These are phyloP conservation scores for Alternaria sp. DNA, from an alignment of 2,329 filamentous ascomycete genomes.

Conservation along the genomic window DNA sequence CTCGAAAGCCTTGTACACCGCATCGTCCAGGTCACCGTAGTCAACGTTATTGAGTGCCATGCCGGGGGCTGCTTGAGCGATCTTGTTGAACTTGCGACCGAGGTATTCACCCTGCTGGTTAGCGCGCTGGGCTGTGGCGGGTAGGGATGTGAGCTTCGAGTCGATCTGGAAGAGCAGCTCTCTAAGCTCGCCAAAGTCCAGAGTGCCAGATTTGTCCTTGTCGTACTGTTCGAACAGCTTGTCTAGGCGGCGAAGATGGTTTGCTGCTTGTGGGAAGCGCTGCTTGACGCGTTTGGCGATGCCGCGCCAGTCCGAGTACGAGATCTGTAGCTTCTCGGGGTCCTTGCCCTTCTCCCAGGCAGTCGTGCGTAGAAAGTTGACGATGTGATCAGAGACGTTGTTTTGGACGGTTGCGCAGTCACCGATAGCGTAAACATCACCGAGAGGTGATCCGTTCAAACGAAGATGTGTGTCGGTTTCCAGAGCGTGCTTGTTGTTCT, in stretches of 20 bases:
- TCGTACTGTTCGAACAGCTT: slow-evolving; percentile 92
- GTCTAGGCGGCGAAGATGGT: slow-evolving; percentile 87
- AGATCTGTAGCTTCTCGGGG: slow-evolving; percentile 84
- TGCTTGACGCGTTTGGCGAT: slow-evolving; percentile 84
- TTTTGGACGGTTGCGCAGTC: slow-evolving; percentile 98
- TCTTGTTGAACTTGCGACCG: slow-evolving; percentile 90
- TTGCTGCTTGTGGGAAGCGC: slow-evolving; percentile 87
- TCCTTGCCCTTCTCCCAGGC: slow-evolving; percentile 93
- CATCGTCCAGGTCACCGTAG: slow-evolving; percentile 89
- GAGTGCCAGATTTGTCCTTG: slow-evolving; percentile 87
- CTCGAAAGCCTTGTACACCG: slow-evolving; percentile 92
- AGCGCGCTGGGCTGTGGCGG: slow-evolving; percentile 93
- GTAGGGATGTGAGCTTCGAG: slow-evolving; percentile 89
- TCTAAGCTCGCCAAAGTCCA: slow-evolving; percentile 90
- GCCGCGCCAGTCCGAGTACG: slow-evolving; percentile 85
- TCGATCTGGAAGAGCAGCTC: slow-evolving; percentile 93
- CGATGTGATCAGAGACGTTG: slow-evolving; percentile 89
- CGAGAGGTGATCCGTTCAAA: slow-evolving; percentile 83
- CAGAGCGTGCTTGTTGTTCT: slow-evolving; percentile 88
- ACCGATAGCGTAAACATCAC: slow-evolving; percentile 95
- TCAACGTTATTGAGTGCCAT: slow-evolving; percentile 79
- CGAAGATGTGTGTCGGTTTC: slow-evolving; percentile 95
- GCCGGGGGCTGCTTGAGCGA: slow-evolving; percentile 77
- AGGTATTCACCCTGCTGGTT: slow-evolving; percentile 96
- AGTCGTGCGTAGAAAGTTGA: slow-evolving; percentile 85